Percentiles rank a stretch among this genome's conserved stretches.
Evolutionary conservation across 2,329 filamentous ascomycete species (phyloP).

Genomic region (Neurospora crassa): DNA sequence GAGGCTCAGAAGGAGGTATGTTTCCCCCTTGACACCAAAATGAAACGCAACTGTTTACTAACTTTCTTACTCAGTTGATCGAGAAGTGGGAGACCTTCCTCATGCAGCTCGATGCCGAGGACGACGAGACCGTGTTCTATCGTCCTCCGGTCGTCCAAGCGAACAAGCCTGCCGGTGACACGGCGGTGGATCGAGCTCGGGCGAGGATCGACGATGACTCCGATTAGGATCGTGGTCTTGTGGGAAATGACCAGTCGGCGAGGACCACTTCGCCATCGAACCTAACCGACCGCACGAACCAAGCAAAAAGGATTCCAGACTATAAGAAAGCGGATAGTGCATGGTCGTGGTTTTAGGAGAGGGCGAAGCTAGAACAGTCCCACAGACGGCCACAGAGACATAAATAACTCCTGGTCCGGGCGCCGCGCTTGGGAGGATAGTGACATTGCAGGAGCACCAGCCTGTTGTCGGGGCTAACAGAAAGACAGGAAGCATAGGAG

Average conservation of each 20-base stretch:
- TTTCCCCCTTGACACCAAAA: background rate
- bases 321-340: background rate
- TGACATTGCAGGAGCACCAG: background rate
- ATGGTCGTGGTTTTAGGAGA: background rate
- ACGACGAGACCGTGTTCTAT: conserved; percentile 65
- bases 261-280: background rate
- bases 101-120: conserved; percentile 88
- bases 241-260: background rate
- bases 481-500: background rate
- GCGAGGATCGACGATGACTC: conserved; percentile 52
- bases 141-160: conserved; percentile 49
- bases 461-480: background rate
- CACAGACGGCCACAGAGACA: background rate
- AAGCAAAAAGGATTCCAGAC: background rate
- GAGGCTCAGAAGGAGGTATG: conserved; percentile 95
- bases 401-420: background rate
- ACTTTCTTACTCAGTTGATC: conserved; percentile 37
- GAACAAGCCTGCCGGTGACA: conserved; percentile 43
- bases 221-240: conserved; percentile 30
- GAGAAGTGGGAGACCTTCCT: conserved; percentile 99
- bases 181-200: conserved; percentile 50
- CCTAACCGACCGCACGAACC: background rate
- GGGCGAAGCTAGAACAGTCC: background rate
- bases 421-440: background rate
- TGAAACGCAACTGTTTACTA: conserved; percentile 16